These are phyloP conservation scores for Herpetospermum pedunculosum DNA, from an alignment of 306 rosid genomes.

Conservation along the genomic window DNA sequence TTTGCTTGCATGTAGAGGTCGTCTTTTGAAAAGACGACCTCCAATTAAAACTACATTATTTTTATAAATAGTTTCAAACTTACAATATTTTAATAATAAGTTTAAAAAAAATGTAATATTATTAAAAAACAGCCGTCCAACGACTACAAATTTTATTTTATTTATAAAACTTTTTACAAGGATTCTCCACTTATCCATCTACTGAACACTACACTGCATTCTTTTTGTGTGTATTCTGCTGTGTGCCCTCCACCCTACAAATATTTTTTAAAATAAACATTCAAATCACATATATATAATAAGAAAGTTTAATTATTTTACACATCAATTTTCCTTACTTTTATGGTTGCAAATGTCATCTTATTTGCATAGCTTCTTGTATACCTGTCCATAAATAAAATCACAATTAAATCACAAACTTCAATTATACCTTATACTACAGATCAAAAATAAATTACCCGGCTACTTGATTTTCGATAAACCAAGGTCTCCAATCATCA, in stretches of 20 bases:
- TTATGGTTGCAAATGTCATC: constrained; percentile 7
- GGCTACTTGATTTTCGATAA: constrained; percentile 14
- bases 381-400: background rate
- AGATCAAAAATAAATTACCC: constrained; percentile 3
- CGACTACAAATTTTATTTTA: too few relatives aligned
- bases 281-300: background rate
- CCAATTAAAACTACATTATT: too few relatives aligned
- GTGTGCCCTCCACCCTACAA: constrained; percentile 4
- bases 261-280: background rate
- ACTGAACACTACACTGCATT: background rate
- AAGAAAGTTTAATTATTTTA: background rate
- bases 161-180: background rate
- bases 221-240: background rate
- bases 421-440: background rate
- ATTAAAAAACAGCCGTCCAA: too few relatives aligned
- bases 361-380: constrained; percentile 5
- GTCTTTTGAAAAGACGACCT: too few relatives aligned
- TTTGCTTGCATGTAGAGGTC: too few relatives aligned
- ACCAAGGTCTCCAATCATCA: constrained; percentile 33
- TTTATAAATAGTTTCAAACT: too few relatives aligned
- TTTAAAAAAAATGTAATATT: too few relatives aligned
- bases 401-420: background rate
- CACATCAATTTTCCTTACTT: background rate
- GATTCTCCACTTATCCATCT: background rate
- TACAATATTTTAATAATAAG: too few relatives aligned